Conservation (phyloP, 768 basidiomycete genomes). For the Tremella mesenterica region DNA sequence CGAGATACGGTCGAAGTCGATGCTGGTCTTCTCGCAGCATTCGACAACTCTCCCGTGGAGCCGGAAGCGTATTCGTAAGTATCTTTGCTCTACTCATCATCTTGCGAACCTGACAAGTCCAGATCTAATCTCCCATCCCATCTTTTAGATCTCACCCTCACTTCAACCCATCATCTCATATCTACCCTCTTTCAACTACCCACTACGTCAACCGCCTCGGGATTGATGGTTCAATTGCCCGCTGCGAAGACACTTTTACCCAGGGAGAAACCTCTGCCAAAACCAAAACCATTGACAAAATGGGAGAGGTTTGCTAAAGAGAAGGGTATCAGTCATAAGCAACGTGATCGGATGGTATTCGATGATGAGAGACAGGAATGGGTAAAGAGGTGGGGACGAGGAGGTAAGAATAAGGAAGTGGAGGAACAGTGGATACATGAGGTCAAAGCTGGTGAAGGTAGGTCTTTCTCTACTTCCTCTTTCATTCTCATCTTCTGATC, state of each 20-base stretch:
- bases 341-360: constrained; percentile 72
- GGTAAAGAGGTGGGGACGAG: constrained; percentile 80
- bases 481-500: not conserved
- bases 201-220: constrained; percentile 52
- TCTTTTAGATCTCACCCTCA: constrained; percentile 64
- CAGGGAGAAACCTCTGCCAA: constrained; percentile 83
- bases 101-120: not conserved
- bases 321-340: constrained; percentile 81
- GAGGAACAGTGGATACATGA: constrained; percentile 89
- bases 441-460: constrained; percentile 77
- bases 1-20: constrained; percentile 58
- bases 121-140: constrained; percentile 74
- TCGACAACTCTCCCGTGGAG: constrained; percentile 81
- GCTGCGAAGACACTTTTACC: constrained; percentile 68
- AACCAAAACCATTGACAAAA: constrained; percentile 84
- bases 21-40: constrained; percentile 69
- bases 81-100: not conserved
- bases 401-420: constrained; percentile 71
- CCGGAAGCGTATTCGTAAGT: constrained; percentile 70
- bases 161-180: constrained; percentile 72
- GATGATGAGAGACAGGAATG: constrained; percentile 92
- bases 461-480: constrained; percentile 9
- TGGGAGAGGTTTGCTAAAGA: constrained; percentile 93
- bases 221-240: constrained; percentile 75
- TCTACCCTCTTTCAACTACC: constrained; percentile 74